These are phyloP conservation scores for Globisporangium iwayamae DNA, from an alignment of 352 stramenopile genomes.

Conservation along the genomic window DNA sequence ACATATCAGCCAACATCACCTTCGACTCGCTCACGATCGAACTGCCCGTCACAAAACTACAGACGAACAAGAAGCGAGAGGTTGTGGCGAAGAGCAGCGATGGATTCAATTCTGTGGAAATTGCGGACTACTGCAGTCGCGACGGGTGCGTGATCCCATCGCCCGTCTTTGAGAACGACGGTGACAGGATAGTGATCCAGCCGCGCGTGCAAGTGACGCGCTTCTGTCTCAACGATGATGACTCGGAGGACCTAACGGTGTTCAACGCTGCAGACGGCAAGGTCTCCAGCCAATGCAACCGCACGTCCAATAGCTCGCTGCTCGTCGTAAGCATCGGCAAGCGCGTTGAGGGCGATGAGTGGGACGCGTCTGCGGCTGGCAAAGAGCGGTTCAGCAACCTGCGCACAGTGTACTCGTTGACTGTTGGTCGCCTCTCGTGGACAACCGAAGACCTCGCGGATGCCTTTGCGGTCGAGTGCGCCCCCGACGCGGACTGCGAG, in stretches of 20 bases:
- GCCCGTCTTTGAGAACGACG: neutral
- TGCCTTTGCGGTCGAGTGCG: neutral
- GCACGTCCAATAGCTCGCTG: conserved; percentile 14
- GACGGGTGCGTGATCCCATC: conserved; percentile 3
- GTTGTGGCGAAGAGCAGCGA: neutral
- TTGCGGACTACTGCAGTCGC: conserved; percentile 3
- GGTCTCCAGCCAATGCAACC: neutral
- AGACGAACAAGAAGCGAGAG: neutral
- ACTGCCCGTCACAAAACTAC: neutral
- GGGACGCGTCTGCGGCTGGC: neutral
- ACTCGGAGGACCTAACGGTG: conserved; percentile 11
- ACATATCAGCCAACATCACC: conserved; percentile 14
- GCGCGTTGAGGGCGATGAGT: neutral
- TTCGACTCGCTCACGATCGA: conserved; percentile 24
- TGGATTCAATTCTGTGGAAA: neutral
- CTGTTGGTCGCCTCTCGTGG: conserved; percentile 9
- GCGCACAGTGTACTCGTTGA: conserved; percentile 8
- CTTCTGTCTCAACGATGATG: conserved; percentile 15
- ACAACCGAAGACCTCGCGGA: conserved; percentile 2
- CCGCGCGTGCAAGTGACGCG: conserved; percentile 11
- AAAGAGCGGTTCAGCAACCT: neutral
- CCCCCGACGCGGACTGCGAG: neutral
- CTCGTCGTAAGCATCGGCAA: conserved; percentile 11
- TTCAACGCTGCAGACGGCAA: neutral
- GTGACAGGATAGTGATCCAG: neutral